Evolutionary conservation across 2,329 filamentous ascomycete species (phyloP), one percentile per base, ranked within the genome.

Genomic region (Penicillium polonicum): DNA sequence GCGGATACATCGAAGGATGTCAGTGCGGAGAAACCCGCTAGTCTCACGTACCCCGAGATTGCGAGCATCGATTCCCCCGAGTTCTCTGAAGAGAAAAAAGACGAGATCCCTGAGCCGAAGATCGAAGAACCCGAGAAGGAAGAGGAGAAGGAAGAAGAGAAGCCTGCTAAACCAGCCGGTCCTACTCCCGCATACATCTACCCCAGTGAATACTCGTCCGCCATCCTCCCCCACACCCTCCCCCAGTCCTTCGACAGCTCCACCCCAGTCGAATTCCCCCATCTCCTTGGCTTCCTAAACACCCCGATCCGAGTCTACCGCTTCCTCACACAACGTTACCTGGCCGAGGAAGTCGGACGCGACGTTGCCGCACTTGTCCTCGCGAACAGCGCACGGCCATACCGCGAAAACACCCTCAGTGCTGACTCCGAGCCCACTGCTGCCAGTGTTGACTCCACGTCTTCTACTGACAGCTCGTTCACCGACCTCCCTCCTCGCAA

Each of bases 281-380:
- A 97, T 73, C 84, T 97, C 58, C 88, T 99, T 31, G 94, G 94
- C 59, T 96, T 99, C 80, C 79, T 90, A 61, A 93, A 94, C 78
- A 97, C 93, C 3, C 90, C 92, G 0, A 89, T 87, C 63, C 88
- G 94, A 59, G 82, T 97, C 60, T 89, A 89, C 70, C 89, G 94
- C 63, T 99, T 92, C 82, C 81, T 99, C 60, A 96, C 88, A 73
- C 88, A 75, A 60, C 88, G 94, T 53, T 78, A 85, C 61, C 82
- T 96, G n/a, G 93, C 93, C 62, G 93, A 99, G 70, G 83, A 88
- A 45, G 87, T 97, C 59, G 94, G 94, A 51, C 88, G 90, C 42
- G 87, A 97, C 63, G 91, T 95, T 19, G 93, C 93, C 0, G 89
- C 91, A 36, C 87, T 89, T 36, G 93, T 95, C 58, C 85, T 97